These are phyloP conservation scores for Actinomucor elegans DNA, from an alignment of 371 early-diverging fungal genomes.

Conservation along the genomic window DNA sequence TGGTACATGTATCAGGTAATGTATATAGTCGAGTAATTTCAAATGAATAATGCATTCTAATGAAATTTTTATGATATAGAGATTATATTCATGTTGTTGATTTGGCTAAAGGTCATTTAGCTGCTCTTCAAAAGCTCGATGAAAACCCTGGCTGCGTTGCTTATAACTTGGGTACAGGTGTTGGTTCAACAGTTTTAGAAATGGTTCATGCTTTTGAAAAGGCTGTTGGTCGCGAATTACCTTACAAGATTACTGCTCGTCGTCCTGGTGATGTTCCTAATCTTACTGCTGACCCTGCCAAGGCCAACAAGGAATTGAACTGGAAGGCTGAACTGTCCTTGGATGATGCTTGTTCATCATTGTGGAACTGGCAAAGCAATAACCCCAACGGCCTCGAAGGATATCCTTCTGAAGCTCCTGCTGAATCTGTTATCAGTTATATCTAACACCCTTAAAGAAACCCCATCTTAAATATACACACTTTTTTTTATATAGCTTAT, in stretches of 20 bases:
- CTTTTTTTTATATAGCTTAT: no score
- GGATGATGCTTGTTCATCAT: constrained; percentile 77
- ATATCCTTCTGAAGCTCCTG: constrained; percentile 42
- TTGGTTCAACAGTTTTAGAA: constrained; percentile 84
- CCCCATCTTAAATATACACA: no score
- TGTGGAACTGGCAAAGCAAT: constrained; percentile 83
- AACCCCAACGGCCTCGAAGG: constrained; percentile 67
- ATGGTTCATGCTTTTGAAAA: constrained; percentile 80
- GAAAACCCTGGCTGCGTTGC: constrained; percentile 57
- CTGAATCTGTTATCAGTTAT: constrained; percentile 32
- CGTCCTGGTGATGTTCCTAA: constrained; percentile 88
- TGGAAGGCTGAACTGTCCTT: constrained; percentile 72
- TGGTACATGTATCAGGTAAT: constrained; percentile 82
- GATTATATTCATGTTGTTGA: constrained; percentile 93
- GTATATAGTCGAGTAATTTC: no score
- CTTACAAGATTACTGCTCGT: constrained; percentile 63
- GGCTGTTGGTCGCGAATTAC: constrained; percentile 67
- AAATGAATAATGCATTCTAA: neutral
- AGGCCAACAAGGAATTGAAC: constrained; percentile 67
- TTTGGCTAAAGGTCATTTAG: constrained; percentile 83
- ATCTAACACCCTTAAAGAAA: no score
- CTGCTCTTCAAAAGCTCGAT: constrained; percentile 72
- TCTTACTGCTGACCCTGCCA: constrained; percentile 75
- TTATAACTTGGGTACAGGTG: constrained; percentile 90
- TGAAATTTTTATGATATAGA: constrained; percentile 26